These are phyloP conservation scores for Tinospora cordifolia DNA, from an alignment of 164 flowering plant species.

Conservation along the genomic window DNA sequence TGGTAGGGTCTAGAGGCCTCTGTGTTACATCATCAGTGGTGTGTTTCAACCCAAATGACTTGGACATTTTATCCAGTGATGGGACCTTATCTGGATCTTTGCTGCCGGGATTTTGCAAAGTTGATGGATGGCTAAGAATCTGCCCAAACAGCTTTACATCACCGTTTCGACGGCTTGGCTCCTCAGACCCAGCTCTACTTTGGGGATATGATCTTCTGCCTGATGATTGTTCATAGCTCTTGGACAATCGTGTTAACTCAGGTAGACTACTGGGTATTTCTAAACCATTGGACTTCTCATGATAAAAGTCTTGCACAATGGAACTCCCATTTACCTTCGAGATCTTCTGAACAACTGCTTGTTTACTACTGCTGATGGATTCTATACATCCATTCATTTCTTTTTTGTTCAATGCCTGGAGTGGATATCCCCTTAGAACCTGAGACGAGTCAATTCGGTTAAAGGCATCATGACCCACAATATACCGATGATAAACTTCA, in stretches of 20 bases:
- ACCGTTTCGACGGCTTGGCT: conserved; percentile 36
- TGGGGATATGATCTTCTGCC: conserved; percentile 24
- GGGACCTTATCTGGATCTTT: conserved; percentile 21
- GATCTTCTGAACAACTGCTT: conserved; percentile 19
- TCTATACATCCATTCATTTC: conserved; percentile 30
- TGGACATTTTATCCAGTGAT: conserved; percentile 16
- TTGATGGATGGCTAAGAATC: conserved; percentile 47
- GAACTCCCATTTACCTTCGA: conserved; percentile 20
- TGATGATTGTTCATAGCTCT: conserved; percentile 18
- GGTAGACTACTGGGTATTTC: conserved; percentile 19
- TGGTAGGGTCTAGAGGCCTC: conserved; percentile 23
- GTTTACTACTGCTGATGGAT: conserved; percentile 13
- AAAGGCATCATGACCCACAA: conserved; percentile 12
- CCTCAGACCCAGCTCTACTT: conserved; percentile 40
- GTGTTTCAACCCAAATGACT: conserved; percentile 24
- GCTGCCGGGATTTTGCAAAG: conserved; percentile 27
- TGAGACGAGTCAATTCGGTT: conserved; percentile 28
- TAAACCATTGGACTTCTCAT: conserved; percentile 36
- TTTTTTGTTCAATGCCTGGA: conserved; percentile 27
- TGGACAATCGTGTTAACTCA: conserved; percentile 27
- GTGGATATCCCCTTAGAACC: conserved; percentile 37
- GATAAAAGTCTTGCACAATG: conserved; percentile 22
- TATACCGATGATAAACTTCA: conserved; percentile 18
- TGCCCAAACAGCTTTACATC: conserved; percentile 82
- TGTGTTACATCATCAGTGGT: conserved; percentile 21